These are phyloP conservation scores for Kodamaea neixiangensis DNA, from an alignment of 805 yeast species.

Conservation along the genomic window DNA sequence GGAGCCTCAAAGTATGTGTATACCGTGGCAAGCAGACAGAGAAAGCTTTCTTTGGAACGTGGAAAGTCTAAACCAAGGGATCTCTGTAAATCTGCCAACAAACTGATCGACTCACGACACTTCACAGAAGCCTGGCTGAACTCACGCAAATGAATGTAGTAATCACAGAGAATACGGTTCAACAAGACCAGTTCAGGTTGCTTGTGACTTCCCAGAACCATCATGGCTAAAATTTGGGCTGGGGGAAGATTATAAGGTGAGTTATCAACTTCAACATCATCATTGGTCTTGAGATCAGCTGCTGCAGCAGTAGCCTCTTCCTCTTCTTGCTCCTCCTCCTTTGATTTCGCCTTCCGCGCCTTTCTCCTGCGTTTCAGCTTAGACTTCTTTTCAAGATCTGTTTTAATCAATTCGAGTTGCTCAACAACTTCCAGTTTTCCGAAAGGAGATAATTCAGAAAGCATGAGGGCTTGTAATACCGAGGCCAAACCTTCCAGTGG, in stretches of 20 bases:
- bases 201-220: slow-evolving; percentile 52
- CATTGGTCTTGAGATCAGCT: slow-evolving; percentile 13
- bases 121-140: slow-evolving; percentile 57
- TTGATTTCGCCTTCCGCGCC: background rate
- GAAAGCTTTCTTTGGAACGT: slow-evolving; percentile 57
- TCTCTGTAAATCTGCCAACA: slow-evolving; percentile 50
- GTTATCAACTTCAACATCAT: slow-evolving; percentile 4
- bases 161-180: slow-evolving; percentile 62
- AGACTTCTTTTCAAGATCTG: background rate
- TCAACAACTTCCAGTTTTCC: slow-evolving; percentile 25
- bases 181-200: slow-evolving; percentile 53
- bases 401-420: background rate
- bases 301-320: slow-evolving; percentile 17
- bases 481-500: slow-evolving; percentile 62
- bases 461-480: slow-evolving; percentile 59
- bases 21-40: slow-evolving; percentile 68
- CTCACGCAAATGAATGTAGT: slow-evolving; percentile 59
- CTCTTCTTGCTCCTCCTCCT: slow-evolving; percentile 14
- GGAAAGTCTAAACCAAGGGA: slow-evolving; percentile 49
- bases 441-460: slow-evolving; percentile 71
- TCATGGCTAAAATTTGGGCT: slow-evolving; percentile 51
- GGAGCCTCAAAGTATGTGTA: slow-evolving; percentile 91
- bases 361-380: background rate
- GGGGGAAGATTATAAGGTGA: slow-evolving; percentile 29
- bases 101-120: slow-evolving; percentile 60